These are phyloP conservation scores for Inonotus obliquus DNA, from an alignment of 1,284 basidiomycete genomes.

Conservation along the genomic window DNA sequence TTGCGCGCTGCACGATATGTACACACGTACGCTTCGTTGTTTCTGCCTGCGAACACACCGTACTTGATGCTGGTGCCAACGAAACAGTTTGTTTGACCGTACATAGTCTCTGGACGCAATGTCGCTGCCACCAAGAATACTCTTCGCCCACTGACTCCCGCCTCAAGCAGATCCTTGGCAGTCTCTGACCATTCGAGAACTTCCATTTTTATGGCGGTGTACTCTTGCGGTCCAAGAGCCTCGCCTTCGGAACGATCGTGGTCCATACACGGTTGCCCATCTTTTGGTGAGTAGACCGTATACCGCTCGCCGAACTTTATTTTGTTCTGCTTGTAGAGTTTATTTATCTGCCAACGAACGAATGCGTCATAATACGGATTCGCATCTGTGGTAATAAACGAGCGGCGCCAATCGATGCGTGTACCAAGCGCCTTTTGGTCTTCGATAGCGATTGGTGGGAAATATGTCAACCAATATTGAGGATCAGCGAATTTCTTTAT, in stretches of 20 bases:
- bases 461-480: slow-evolving; percentile 88
- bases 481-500: slow-evolving; percentile 97
- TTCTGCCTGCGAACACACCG: slow-evolving; percentile 84
- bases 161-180: slow-evolving; percentile 58
- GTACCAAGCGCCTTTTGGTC: slow-evolving; percentile 89
- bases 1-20: slow-evolving; percentile 91
- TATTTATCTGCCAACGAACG: slow-evolving; percentile 98
- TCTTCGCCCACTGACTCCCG: slow-evolving; percentile 71
- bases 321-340: slow-evolving; percentile 79
- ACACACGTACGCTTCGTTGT: slow-evolving; percentile 86
- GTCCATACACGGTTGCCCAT: slow-evolving; percentile 99
- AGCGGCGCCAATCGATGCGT: slow-evolving; percentile 95
- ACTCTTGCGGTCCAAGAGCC: slow-evolving; percentile 94
- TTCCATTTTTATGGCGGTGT: slow-evolving; percentile 95
- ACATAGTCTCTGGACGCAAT: slow-evolving; percentile 97
- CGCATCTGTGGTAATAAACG: slow-evolving; percentile 91
- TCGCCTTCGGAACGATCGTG: slow-evolving; percentile 97
- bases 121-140: slow-evolving; percentile 95
- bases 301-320: slow-evolving; percentile 99
- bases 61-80: slow-evolving; percentile 92
- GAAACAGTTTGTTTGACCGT: slow-evolving; percentile 98
- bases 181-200: slow-evolving; percentile 75
- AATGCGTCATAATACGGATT: slow-evolving; percentile 99
- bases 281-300: slow-evolving; percentile 99
- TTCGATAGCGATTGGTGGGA: slow-evolving; percentile 89